These are phyloP conservation scores for Carnegiea gigantea DNA, from an alignment of 179 eudicot species.

Conservation along the genomic window DNA sequence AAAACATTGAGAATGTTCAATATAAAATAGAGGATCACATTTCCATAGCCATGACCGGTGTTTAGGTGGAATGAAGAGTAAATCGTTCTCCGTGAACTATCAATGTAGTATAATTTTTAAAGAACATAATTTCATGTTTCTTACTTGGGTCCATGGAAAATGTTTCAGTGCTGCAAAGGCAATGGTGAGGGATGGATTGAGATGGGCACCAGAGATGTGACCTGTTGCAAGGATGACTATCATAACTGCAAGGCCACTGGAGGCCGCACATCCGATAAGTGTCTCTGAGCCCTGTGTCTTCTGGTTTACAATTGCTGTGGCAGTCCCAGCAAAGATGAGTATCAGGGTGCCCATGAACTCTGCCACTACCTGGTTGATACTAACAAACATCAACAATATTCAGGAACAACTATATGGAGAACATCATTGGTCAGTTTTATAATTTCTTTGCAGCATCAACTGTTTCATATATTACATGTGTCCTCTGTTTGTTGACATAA, in stretches of 20 bases:
- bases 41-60: too few relatives aligned
- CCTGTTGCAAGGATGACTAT: slow-evolving; percentile 80
- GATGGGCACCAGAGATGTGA: slow-evolving; percentile 95
- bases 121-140: not conserved
- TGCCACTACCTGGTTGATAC: slow-evolving; percentile 68
- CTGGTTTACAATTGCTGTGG: slow-evolving; percentile 80
- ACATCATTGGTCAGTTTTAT: slow-evolving; percentile 17
- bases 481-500: not conserved
- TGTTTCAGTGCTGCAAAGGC: slow-evolving; percentile 90
- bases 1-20: too few relatives aligned
- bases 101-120: not conserved
- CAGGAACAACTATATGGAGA: slow-evolving; percentile 6
- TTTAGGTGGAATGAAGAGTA: too few relatives aligned
- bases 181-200: slow-evolving; percentile 81
- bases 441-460: slow-evolving; percentile 6
- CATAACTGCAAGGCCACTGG: slow-evolving; percentile 94
- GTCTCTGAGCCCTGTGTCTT: slow-evolving; percentile 77
- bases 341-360: slow-evolving; percentile 90
- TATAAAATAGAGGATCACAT: too few relatives aligned
- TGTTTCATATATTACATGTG: not conserved
- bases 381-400: slow-evolving; percentile 16
- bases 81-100: too few relatives aligned
- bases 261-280: slow-evolving; percentile 73
- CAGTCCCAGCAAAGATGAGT: slow-evolving; percentile 77
- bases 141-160: slow-evolving; percentile 94